A percentile compares a stretch with the other conserved stretches of the same genome.
Conservation (phyloP, 192 early-diverging fungal genomes). For the Coemansia interrupta region DNA sequence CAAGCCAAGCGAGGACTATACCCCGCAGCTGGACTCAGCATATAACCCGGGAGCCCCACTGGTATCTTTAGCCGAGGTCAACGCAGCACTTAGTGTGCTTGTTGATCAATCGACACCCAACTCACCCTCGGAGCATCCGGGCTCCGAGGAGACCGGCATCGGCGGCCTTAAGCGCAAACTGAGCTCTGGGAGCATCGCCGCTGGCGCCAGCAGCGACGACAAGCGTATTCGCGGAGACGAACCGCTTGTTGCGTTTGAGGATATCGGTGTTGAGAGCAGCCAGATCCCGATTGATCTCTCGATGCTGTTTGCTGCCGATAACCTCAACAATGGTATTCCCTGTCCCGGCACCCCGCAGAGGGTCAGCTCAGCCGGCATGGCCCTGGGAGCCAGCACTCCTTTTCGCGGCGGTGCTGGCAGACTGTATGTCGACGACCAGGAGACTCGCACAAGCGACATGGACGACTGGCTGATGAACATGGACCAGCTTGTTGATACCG, state of each 20-base stretch:
- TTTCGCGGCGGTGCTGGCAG: slow-evolving; percentile 10
- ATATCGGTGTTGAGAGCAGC: not conserved
- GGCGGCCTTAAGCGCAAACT: slow-evolving; percentile 20
- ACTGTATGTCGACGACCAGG: slow-evolving; percentile 4
- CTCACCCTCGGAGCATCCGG: not conserved
- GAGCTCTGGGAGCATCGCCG: not conserved
- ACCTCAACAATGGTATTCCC: not conserved
- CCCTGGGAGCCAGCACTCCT: slow-evolving; percentile 32
- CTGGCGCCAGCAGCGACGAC: not conserved
- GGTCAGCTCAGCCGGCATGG: slow-evolving; percentile 2
- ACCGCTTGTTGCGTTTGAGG: not conserved
- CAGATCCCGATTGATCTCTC: slow-evolving; percentile 9
- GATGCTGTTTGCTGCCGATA: slow-evolving; percentile 11
- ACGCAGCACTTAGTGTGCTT: slow-evolving; percentile 24
- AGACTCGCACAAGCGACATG: slow-evolving; percentile 5
- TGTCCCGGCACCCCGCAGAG: slow-evolving; percentile 7
- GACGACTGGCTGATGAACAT: slow-evolving; percentile 41
- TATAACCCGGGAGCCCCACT: slow-evolving; percentile 10
- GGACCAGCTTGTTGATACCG: slow-evolving; percentile 52
- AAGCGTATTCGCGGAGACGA: slow-evolving; percentile 10
- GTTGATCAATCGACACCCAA: slow-evolving; percentile 7
- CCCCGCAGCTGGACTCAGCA: not conserved
- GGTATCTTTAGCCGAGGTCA: slow-evolving; percentile 35
- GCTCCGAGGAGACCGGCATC: not conserved
- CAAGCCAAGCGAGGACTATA: not conserved